phyloP scores from a whole-genome alignment of 2,329 filamentous ascomycete species.

The Colletotrichum horii region DNA sequence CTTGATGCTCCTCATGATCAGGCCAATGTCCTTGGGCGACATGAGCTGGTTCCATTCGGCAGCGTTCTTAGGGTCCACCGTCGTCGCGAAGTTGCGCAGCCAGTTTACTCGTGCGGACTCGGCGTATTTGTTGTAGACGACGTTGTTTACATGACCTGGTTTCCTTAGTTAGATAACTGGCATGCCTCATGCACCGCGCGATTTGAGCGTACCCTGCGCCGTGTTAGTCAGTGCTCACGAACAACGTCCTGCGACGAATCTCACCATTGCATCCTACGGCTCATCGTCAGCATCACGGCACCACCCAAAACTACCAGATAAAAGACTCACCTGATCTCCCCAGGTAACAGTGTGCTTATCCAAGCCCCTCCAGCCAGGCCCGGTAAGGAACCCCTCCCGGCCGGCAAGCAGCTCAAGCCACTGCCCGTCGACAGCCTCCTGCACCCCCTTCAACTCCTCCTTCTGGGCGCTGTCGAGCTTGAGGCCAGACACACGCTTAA shows the following conservation, averaged over 20 bases:
- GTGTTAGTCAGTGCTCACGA: not conserved
- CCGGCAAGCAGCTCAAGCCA: constrained; percentile 78
- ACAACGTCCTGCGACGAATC: not conserved
- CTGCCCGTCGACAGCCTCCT: constrained; percentile 34
- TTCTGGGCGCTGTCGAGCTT: not conserved
- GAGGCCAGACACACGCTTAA: constrained; percentile 15
- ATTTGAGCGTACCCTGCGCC: constrained; percentile 1
- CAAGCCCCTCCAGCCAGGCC: constrained; percentile 61
- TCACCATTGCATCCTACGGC: constrained; percentile 17
- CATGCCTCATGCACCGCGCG: not conserved
- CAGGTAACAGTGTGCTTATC: constrained; percentile 74
- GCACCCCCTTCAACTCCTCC: constrained; percentile 1
- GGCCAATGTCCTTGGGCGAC: constrained; percentile 67
- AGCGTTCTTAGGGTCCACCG: constrained; percentile 65
- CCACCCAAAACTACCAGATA: not conserved
- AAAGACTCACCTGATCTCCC: constrained; percentile 76
- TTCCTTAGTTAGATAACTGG: not conserved
- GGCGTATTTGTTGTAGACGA: constrained; percentile 82
- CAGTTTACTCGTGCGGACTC: constrained; percentile 84
- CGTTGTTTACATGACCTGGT: constrained; percentile 79
- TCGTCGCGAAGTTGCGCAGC: constrained; percentile 70
- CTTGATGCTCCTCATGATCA: constrained; percentile 81
- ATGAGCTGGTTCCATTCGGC: constrained; percentile 73
- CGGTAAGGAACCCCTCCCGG: constrained; percentile 76
- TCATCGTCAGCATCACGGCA: not conserved